A percentile compares a stretch with the other conserved stretches of the same genome.
phyloP scores from a whole-genome alignment of 768 basidiomycete genomes.

The Russula sp. region DNA sequence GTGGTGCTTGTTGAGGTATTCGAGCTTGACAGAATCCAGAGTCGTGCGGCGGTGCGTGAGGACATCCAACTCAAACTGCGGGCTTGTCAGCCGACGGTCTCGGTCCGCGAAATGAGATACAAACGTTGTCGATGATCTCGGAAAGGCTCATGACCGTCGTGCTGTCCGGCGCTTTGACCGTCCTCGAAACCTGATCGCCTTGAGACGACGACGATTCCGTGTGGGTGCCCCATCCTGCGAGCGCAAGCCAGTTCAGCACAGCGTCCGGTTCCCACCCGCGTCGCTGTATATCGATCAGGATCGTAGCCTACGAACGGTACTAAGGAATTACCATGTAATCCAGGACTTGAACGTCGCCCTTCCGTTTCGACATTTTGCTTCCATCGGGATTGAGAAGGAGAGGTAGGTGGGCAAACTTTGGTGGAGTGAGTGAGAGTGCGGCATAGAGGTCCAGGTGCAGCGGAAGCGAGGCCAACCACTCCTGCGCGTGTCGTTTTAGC shows the following conservation, averaged over 20 bases:
- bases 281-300: slow-evolving; percentile 38
- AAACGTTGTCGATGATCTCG: slow-evolving; percentile 60
- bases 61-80: slow-evolving; percentile 67
- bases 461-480: slow-evolving; percentile 93
- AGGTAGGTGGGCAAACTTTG: slow-evolving; percentile 87
- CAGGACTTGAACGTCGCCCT: slow-evolving; percentile 80
- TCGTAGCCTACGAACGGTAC: not conserved
- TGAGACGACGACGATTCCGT: slow-evolving; percentile 32
- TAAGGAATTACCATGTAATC: slow-evolving; percentile 67
- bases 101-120: slow-evolving; percentile 12
- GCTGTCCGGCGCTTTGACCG: slow-evolving; percentile 50
- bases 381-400: slow-evolving; percentile 87
- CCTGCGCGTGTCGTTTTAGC: slow-evolving; percentile 41
- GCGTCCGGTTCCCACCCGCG: slow-evolving; percentile 89
- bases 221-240: slow-evolving; percentile 85
- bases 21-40: slow-evolving; percentile 73
- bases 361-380: slow-evolving; percentile 91
- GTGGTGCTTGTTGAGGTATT: slow-evolving; percentile 86
- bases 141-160: slow-evolving; percentile 55
- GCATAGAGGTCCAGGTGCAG: slow-evolving; percentile 88
- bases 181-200: slow-evolving; percentile 26
- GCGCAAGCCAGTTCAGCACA: slow-evolving; percentile 86
- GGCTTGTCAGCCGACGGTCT: not conserved
- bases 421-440: slow-evolving; percentile 61
- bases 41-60: slow-evolving; percentile 82